These are phyloP conservation scores for Pseudogymnoascus sp. DNA, from an alignment of 2,329 filamentous ascomycete species.

Conservation along the genomic window DNA sequence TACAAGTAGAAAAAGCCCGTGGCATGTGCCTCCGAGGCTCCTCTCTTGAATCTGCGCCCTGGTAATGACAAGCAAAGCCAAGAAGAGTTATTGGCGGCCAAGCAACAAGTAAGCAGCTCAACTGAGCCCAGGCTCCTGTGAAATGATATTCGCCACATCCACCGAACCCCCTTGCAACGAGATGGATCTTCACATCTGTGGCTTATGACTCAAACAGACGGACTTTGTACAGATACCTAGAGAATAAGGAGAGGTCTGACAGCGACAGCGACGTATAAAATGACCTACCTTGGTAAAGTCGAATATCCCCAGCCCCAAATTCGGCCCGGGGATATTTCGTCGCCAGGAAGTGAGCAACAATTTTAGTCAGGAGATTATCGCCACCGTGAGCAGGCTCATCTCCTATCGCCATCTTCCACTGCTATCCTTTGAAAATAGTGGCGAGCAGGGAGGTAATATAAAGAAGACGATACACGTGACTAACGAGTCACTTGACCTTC, in stretches of 20 bases:
- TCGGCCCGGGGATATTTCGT: neutral
- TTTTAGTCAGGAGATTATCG: neutral
- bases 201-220: neutral
- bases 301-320: neutral
- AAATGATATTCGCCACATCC: neutral
- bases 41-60: neutral
- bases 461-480: neutral
- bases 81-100: neutral
- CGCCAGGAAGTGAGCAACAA: neutral
- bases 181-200: neutral
- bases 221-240: neutral
- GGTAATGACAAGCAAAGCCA: neutral
- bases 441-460: neutral
- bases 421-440: neutral
- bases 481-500: neutral
- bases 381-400: neutral
- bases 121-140: neutral
- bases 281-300: neutral
- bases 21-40: neutral
- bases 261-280: neutral
- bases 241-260: neutral
- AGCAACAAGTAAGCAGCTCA: neutral
- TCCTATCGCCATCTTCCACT: neutral
- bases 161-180: neutral
- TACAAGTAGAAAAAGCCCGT: neutral